These are phyloP conservation scores for Castanopsis chinensis DNA, from an alignment of 306 rosid species.

Conservation along the genomic window DNA sequence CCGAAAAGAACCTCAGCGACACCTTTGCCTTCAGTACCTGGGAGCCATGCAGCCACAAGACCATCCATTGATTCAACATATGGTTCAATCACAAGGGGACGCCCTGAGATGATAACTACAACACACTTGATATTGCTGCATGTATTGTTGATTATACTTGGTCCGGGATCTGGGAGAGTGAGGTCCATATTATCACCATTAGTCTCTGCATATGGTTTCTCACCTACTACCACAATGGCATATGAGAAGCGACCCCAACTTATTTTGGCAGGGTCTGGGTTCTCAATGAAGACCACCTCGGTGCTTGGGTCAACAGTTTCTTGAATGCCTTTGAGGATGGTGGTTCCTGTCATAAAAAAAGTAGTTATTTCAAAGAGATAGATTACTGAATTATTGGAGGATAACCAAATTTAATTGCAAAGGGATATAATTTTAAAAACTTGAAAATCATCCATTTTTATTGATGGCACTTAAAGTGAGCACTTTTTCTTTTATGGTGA, in stretches of 20 bases:
- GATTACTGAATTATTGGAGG: neutral
- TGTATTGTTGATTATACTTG: neutral
- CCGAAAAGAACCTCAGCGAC: constrained; percentile 4
- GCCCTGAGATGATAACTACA: neutral
- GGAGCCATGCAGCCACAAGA: constrained; percentile 11
- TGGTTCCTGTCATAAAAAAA: neutral
- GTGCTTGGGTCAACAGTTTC: neutral
- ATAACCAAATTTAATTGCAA: neutral
- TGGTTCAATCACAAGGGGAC: constrained; percentile 1
- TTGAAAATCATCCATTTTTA: neutral
- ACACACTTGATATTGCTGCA: constrained; percentile 2
- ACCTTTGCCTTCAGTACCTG: constrained; percentile 1
- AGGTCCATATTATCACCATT: neutral
- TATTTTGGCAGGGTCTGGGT: neutral
- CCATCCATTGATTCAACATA: neutral
- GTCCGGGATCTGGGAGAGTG: neutral
- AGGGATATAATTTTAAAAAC: neutral
- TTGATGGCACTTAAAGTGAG: no score
- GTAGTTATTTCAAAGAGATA: neutral
- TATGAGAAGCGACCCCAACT: neutral
- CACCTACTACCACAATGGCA: neutral
- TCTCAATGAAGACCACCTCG: neutral
- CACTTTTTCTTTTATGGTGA: no score
- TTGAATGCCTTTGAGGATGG: neutral
- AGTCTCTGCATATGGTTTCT: constrained; percentile 1